These are phyloP conservation scores for Aureobasidium lini DNA, from an alignment of 2,329 filamentous ascomycete species.

Conservation along the genomic window DNA sequence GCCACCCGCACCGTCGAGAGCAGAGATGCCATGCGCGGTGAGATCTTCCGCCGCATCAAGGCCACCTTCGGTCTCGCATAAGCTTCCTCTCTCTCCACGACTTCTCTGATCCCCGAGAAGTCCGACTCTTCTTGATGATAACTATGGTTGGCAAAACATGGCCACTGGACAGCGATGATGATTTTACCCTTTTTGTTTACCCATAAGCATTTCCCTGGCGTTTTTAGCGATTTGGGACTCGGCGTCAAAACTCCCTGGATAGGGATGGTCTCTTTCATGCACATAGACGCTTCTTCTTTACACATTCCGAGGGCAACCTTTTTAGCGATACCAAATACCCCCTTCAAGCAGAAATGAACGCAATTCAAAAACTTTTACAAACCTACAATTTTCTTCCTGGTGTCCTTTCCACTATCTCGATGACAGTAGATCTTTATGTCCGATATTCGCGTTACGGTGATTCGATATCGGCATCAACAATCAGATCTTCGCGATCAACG, in stretches of 20 bases:
- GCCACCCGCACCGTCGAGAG: slow-evolving; percentile 48
- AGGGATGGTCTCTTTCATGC: neutral
- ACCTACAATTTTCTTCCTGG: no score
- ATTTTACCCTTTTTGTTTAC: neutral
- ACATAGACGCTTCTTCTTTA: slow-evolving; percentile 1
- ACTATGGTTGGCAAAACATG: neutral
- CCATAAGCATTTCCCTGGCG: neutral
- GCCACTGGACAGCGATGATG: neutral
- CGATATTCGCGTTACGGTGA: neutral
- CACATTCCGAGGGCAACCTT: neutral
- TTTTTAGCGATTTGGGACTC: neutral
- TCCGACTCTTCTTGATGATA: neutral
- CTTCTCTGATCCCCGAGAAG: no score
- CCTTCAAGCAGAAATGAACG: neutral
- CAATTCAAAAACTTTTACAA: neutral
- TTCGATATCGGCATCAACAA: neutral
- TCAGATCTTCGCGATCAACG: neutral
- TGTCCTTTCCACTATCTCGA: neutral
- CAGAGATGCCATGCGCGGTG: slow-evolving; percentile 42
- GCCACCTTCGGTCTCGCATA: slow-evolving; percentile 15
- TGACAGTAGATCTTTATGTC: neutral
- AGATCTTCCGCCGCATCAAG: slow-evolving; percentile 37
- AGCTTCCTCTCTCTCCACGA: neutral
- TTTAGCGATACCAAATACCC: neutral
- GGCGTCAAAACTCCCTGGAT: neutral